phyloP scores from a whole-genome alignment of 352 stramenopile species.

The Globisporangium barbulae region DNA sequence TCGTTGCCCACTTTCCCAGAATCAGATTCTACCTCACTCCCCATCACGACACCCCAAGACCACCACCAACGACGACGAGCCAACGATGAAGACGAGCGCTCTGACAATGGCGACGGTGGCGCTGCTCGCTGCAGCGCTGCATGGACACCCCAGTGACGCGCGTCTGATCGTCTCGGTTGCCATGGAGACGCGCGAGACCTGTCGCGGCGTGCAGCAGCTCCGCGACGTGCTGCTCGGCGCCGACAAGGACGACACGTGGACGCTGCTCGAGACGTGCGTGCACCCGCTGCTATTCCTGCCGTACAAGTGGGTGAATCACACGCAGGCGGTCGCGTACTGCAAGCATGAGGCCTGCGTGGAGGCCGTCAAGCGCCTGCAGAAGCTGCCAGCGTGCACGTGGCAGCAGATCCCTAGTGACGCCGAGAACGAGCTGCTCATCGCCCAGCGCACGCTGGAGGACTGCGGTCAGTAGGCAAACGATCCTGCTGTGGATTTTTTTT shows the following conservation, averaged over 20 bases:
- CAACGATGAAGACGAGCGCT: constrained; percentile 2
- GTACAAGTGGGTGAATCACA: constrained; percentile 26
- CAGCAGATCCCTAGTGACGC: constrained; percentile 25
- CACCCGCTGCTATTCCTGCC: constrained; percentile 33
- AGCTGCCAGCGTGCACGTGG: constrained; percentile 42
- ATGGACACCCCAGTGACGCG: not conserved
- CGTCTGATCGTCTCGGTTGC: not conserved
- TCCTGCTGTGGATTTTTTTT: not conserved
- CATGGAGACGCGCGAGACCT: constrained; percentile 3
- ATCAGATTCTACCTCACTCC: constrained; percentile 5
- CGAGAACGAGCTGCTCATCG: constrained; percentile 32
- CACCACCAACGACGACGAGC: not conserved
- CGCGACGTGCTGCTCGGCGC: constrained; percentile 17
- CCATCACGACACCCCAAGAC: not conserved
- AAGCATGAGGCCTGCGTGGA: constrained; percentile 25
- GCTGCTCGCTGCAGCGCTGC: constrained; percentile 9
- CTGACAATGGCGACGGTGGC: constrained; percentile 13
- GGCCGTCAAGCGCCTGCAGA: constrained; percentile 26
- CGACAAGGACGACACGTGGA: constrained; percentile 14
- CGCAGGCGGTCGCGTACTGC: constrained; percentile 42
- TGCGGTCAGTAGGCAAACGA: constrained; percentile 17
- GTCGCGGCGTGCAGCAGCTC: constrained; percentile 26
- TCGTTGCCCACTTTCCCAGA: constrained; percentile 9
- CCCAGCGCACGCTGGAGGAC: constrained; percentile 45
- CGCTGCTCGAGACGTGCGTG: constrained; percentile 23